Evolutionary conservation across 306 rosid genomes (phyloP), one percentile per base, ranked within the genome.

Genomic region (Vicia villosa): DNA sequence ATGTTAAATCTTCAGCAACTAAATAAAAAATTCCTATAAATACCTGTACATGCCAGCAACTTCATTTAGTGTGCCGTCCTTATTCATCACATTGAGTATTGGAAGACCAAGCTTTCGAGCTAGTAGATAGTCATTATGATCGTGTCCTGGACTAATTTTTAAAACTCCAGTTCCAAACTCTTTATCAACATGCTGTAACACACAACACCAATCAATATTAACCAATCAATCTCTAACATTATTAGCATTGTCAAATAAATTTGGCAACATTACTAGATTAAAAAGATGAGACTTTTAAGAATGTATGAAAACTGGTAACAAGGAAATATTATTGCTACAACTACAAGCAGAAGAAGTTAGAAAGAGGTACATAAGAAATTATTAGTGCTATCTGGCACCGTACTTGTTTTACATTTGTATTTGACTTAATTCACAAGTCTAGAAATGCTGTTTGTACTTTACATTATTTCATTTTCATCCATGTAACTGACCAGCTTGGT

Each of bases 101-200:
- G 98, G 98, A 67, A 93, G 96, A 79, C 98, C 98, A 58, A 93
- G 90, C 86, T 93, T 93, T 68, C 93, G 87, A 69, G 98, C 98
- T 61, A 93, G 88, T 40, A 86, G 72, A 72, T 93, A 93, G 76
- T 93, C 98, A 85, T 90, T 86, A 79, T 90, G 96, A 85, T 93
- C 98, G 82, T 93, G 98, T 55, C 98, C 98, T 45, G 98, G 98
- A 80, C 98, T 93, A 75, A 93, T 90, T 83, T 93, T 93, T 82
- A 93, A 70, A 55, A 93, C 90, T 63, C 98, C 97, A 72, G 98
- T 93, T 65, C 98, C 98, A 69, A 93, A 93, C 63, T 93, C 98
- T 77, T 50, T 90, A 61, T 90, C 98, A 76, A 93, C 98, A 54
- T 73, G 82, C 98, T 90, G 86, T 50, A 68, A 79, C 58, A 83